Base-by-base conservation (phyloP, 2,329 filamentous ascomycete genomes). In the Decorospora gaudefroyi region DNA sequence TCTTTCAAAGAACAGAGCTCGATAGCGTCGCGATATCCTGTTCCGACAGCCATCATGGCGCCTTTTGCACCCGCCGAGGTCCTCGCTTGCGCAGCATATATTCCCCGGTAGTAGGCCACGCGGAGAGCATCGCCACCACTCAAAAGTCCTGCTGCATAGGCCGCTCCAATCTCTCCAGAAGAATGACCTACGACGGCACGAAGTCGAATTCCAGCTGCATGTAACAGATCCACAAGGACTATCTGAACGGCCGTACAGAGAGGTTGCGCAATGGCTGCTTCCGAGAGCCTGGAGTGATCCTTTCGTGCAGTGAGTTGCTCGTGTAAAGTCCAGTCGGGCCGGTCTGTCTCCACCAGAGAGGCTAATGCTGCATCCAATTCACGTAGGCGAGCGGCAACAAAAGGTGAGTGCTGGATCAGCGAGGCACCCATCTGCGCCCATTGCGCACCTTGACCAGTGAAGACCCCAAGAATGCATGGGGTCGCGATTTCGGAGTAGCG, bases 41-140 rank as follows among this genome's bases (percentile, higher is more conserved):
- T 46, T 0, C 57, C 59, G 6, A 57, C 53, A 1, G 62, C 65
- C 16, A 68, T 29, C 72, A 74, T 74, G 1, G 61, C 55, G 13
- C 72, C 42, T 43, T 39, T 12, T 1, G 26, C n/a, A 15, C 13
- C 53, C 41, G 15, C 29, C 22, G 18, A 46, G 40, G 10, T 38
- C 13, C 18, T 6, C 6, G 48, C 45, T 0, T 50, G 12, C 7
- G 22, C 6, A 1, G 9, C 26, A 23, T 35, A 13, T 2, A 21
- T 13, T 12, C 59, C 61, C 2, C 61, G 52, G 19, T 60, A 61
- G 31, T 57, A 62, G 1, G 61, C 57, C 19, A 60, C 37, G 1
- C 32, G 12, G 3, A 64, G 43, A 3, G 57, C 52, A 7, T 48
- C 44, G 8, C 18, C 4, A 32, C 16, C 4, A 27, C 17, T 7